phyloP scores from a whole-genome alignment of 139 green algal genomes.

The Chlamydomonas sphaeroides region DNA sequence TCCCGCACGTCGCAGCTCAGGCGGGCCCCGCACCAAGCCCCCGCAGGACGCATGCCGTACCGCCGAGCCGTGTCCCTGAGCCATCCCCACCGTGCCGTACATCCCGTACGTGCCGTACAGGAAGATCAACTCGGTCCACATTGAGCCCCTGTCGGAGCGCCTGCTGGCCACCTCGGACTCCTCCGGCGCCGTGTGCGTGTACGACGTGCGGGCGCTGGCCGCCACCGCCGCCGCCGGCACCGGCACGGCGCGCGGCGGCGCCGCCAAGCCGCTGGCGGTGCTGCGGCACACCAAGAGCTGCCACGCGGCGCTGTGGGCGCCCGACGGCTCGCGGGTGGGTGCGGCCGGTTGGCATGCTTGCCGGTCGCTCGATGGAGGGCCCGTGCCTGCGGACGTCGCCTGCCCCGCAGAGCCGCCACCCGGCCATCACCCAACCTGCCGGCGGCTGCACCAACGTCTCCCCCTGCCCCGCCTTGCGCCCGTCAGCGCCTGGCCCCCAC shows the following conservation, averaged over 20 bases:
- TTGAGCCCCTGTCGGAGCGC: conserved; percentile 5
- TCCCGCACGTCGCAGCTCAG: no score
- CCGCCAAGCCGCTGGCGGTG: conserved; percentile 48
- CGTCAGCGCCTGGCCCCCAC: no score
- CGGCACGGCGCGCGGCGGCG: not conserved
- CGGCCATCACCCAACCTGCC: no score
- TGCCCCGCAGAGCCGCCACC: no score
- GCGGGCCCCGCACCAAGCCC: no score
- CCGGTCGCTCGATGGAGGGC: no score
- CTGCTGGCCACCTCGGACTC: conserved; percentile 37
- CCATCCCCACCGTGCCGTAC: no score
- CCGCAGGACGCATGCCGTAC: no score
- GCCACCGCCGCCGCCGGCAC: not conserved
- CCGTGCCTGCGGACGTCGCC: no score
- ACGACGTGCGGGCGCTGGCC: conserved; percentile 62
- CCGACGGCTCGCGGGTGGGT: conserved; percentile 60
- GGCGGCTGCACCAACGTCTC: not conserved
- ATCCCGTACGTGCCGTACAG: conserved; percentile 14
- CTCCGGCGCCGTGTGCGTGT: conserved; percentile 59
- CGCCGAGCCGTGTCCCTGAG: no score
- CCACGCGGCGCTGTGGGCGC: conserved; percentile 73
- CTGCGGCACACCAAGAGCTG: conserved; percentile 64
- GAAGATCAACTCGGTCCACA: conserved; percentile 74
- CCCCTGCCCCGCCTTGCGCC: no score
- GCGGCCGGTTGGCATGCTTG: no score